These are phyloP conservation scores for Eucalyptus brandiana DNA, from an alignment of 345 rosid genomes.

Conservation along the genomic window DNA sequence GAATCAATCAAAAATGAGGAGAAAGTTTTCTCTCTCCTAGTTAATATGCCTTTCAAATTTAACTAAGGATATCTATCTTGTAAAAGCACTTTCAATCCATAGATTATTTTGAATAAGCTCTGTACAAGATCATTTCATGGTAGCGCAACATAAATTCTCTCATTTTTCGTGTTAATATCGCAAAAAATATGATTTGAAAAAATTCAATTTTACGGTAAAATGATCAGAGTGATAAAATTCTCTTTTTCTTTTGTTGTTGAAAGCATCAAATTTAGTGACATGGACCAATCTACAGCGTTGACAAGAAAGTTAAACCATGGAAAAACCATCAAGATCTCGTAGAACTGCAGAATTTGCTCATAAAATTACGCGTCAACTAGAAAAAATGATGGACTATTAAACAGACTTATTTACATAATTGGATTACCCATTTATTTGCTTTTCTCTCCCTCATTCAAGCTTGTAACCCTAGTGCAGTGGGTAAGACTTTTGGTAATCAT, in stretches of 20 bases:
- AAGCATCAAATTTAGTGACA: not conserved
- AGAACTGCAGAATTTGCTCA: not conserved
- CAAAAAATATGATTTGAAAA: too few species aligned
- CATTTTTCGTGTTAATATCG: too few species aligned
- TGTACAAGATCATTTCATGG: too few species aligned
- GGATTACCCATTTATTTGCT: not conserved
- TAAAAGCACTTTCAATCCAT: not conserved
- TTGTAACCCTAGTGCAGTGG: not conserved
- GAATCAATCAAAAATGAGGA: not conserved
- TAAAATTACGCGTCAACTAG: not conserved
- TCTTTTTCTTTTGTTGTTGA: not conserved
- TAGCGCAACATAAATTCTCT: not conserved
- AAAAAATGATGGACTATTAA: not conserved
- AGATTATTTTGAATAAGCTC: not conserved
- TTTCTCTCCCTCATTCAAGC: not conserved
- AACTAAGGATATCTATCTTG: not conserved
- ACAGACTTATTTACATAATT: too few species aligned
- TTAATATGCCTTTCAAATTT: not conserved
- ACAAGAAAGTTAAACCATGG: not conserved
- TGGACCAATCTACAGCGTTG: fast-evolving
- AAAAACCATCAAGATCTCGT: not conserved
- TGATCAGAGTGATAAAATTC: not conserved
- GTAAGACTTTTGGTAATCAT: not conserved
- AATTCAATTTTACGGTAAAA: too few species aligned
- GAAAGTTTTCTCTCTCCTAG: not conserved